Percentiles rank a stretch among this genome's conserved stretches.
These are phyloP conservation scores for Aspergillus ochraceus DNA, from an alignment of 2,329 filamentous ascomycete species.

Conservation along the genomic window DNA sequence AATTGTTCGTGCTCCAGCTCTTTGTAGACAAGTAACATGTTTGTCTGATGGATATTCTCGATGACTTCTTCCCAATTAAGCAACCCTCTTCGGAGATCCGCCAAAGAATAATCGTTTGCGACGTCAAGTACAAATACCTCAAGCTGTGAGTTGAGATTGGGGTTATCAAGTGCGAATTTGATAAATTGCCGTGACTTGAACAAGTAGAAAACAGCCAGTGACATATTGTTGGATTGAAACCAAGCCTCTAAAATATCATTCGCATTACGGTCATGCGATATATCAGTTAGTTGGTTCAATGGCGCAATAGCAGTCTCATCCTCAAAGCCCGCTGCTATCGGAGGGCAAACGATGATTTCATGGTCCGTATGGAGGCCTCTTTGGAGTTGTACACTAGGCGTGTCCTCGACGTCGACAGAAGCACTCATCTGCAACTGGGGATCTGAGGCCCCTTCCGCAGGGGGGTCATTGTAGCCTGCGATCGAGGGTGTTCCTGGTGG, in stretches of 20 bases:
- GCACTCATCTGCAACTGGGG: background rate
- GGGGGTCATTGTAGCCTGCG: background rate
- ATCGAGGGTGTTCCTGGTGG: background rate
- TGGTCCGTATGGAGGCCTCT: background rate
- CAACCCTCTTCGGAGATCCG: background rate
- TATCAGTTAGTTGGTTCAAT: background rate
- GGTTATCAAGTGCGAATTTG: background rate
- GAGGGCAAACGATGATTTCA: background rate
- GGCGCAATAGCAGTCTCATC: background rate
- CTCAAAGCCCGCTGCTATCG: background rate
- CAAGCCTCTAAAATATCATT: background rate
- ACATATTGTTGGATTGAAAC: background rate
- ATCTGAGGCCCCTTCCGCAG: background rate
- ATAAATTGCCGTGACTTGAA: slow-evolving; percentile 1
- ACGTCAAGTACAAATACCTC: background rate
- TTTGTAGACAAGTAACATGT: background rate
- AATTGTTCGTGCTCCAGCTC: background rate
- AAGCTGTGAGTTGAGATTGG: background rate
- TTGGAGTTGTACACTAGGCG: background rate
- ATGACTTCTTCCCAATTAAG: background rate
- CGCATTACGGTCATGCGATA: background rate
- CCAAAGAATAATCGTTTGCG: background rate
- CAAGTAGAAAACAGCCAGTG: slow-evolving; percentile 2
- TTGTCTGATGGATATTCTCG: background rate
- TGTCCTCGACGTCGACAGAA: background rate